Evolutionary conservation across 192 early-diverging fungal species (phyloP), one percentile per base, ranked within the genome.

Genomic region (Rhizophagus sp.): DNA sequence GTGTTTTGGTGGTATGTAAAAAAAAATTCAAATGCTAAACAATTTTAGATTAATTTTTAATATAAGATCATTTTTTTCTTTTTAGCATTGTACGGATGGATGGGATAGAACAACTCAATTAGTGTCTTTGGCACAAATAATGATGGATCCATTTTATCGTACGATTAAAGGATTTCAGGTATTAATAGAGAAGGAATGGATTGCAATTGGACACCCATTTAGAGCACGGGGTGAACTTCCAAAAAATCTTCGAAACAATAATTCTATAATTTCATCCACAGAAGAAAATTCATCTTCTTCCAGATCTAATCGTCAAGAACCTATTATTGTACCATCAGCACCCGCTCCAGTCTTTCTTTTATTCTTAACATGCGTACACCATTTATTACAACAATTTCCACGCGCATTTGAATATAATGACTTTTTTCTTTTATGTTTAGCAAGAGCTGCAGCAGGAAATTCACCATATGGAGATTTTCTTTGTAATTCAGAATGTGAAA

Each of bases 91-190:
- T 65, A 86, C 85, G 19, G 85, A 86, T 68, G 85, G 85, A 4
- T 86, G 85, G 85, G 85, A 86, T 25, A 81, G 78, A 71, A 86
- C 85, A 22, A 83, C 85, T 13, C 85, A 86, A 49, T n/a, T 86
- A 41, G 85, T 86, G 8, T 86, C 80, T 4, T 70, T 86, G 24
- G 80, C 85, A 5, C 85, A 86, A 62, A 83, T 86, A 49, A 44
- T 86, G 24, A 33, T 86, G 6, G 85, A 86, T 63, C 85, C 85
- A 25, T 86, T 75, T 36, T 86, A 80, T 65, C 80, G 85, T 34
- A 86, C 85, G 3, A 80, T 86, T 1, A 79, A 79, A 41, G 85
- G 85, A 3, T 57, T 86, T 8, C 81, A 82, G 17, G 82, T 86
- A 6, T 34, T 86, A 19, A 86, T 86, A 17, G 85, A 86, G 33